Base-by-base conservation (phyloP, 768 basidiomycete genomes). In the Agaricus subrufescens region DNA sequence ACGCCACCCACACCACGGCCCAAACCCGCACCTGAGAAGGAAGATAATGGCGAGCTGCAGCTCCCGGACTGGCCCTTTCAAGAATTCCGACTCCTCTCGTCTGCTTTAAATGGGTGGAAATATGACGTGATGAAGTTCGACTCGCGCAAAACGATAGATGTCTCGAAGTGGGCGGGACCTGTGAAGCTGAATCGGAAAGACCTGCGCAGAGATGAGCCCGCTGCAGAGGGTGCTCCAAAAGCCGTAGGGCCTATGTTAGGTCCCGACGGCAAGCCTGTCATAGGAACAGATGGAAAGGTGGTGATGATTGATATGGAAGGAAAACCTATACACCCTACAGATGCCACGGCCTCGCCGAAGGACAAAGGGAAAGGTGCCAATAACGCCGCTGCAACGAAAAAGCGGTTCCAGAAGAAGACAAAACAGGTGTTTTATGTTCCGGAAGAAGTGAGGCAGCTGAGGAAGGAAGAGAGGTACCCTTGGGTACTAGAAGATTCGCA, bases 51-150 rank as follows among this genome's bases (percentile, higher is more conserved):
- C 30, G 82, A 78, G 7, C 65, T 81, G 48, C 74, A 79, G 57
- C 79, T 86, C 42, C 88, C 87, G 38, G 83, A 86, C 40, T 83
- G 83, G 59, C 77, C 83, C 0, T 92, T 73, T 72, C 79, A 82
- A 60, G 91, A 93, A 67, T 94, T 83, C 74, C 81, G 80, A 65
- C 81, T 94, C 64, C 80, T 91, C 69, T 89, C 89, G 6, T 87
- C 87, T 29, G 81, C 84, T 14, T 81, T 87, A 66, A 89, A 89
- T 66, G 89, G 87, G 27, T 93, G 91, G 90, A 91, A 89, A 66
- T 91, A 92, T 78, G 89, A 94, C 71, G 83, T 94, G 57, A 91
- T 94, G 88, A 92, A 92, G 70, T 92, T 95, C 67, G 85, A 90
- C 68, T 83, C 85, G 34, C 79, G 86, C 55, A 87, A 87, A 64